phyloP scores from a whole-genome alignment of 202 grass and related monocot species.

The Elaeis oleifera region DNA sequence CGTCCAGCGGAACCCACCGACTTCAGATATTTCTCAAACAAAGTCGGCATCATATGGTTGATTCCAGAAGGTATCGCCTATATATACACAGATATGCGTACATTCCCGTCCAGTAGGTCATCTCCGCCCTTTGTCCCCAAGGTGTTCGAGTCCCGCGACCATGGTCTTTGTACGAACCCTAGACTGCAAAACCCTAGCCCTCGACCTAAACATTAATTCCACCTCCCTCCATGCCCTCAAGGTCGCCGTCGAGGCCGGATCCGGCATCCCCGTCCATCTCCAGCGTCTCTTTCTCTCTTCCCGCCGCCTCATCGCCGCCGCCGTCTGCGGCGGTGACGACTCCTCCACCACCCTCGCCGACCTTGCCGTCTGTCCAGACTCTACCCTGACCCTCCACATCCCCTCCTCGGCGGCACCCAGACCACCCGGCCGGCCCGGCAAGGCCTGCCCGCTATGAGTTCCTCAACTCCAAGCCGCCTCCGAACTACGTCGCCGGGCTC shows the following conservation, averaged over 20 bases:
- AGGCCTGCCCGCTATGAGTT: conserved; percentile 64
- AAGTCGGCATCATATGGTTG: too few species aligned
- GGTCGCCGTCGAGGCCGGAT: conserved; percentile 13
- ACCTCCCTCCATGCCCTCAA: conserved; percentile 32
- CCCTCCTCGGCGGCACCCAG: conserved; percentile 22
- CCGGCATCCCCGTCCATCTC: conserved; percentile 25
- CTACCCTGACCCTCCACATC: conserved; percentile 19
- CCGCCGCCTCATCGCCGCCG: conserved; percentile 28
- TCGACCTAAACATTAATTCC: conserved; percentile 30
- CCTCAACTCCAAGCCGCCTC: conserved; percentile 81
- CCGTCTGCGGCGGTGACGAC: conserved; percentile 8
- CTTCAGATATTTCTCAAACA: too few species aligned
- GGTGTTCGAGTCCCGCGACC: too few species aligned
- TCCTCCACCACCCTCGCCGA: conserved; percentile 16
- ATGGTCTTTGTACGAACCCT: conserved; percentile 48
- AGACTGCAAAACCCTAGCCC: conserved; percentile 36
- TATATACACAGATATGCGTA: too few species aligned
- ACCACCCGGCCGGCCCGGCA: conserved; percentile 16
- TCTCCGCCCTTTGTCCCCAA: too few species aligned
- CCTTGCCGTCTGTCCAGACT: conserved; percentile 17
- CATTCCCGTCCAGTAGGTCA: too few species aligned
- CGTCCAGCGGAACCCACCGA: too few species aligned
- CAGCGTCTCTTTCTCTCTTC: conserved; percentile 27
- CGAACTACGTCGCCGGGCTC: conserved; percentile 84
- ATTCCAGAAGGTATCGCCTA: too few species aligned